A percentile compares a stretch with the other conserved stretches of the same genome.
phyloP scores from a whole-genome alignment of 768 basidiomycete species.

The Ramaria rubella region DNA sequence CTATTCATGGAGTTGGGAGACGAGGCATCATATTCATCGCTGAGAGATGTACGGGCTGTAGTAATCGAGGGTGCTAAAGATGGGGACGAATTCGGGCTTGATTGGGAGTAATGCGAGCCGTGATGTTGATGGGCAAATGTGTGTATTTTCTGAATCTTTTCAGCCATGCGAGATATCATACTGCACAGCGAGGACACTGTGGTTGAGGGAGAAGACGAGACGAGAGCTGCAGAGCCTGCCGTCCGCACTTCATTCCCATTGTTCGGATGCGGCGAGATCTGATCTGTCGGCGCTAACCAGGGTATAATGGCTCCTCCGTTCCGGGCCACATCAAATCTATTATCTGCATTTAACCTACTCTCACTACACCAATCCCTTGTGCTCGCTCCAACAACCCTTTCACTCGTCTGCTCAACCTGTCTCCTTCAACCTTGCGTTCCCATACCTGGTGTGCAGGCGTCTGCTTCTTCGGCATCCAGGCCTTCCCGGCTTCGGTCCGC shows the following conservation, averaged over 20 bases:
- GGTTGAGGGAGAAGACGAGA: not conserved
- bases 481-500: conserved; percentile 32
- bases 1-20: conserved; percentile 9
- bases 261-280: not conserved
- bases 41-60: conserved; percentile 8
- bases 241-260: conserved; percentile 9
- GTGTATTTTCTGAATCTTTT: conserved; percentile 9
- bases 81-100: conserved; percentile 6
- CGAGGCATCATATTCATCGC: conserved; percentile 4
- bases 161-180: conserved; percentile 11
- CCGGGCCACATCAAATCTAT: not conserved
- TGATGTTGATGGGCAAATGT: not conserved
- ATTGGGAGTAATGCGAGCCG: not conserved
- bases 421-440: conserved; percentile 71
- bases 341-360: not conserved
- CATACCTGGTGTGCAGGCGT: conserved; percentile 76
- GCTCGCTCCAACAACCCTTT: conserved; percentile 66
- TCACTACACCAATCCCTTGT: conserved; percentile 30
- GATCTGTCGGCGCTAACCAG: not conserved
- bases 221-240: not conserved
- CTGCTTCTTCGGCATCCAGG: conserved; percentile 77
- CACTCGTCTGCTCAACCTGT: conserved; percentile 61
- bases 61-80: conserved; percentile 11
- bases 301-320: not conserved
- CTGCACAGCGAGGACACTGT: not conserved